These are phyloP conservation scores for Adenanthera pavonina DNA, from an alignment of 306 rosid genomes.

Conservation along the genomic window DNA sequence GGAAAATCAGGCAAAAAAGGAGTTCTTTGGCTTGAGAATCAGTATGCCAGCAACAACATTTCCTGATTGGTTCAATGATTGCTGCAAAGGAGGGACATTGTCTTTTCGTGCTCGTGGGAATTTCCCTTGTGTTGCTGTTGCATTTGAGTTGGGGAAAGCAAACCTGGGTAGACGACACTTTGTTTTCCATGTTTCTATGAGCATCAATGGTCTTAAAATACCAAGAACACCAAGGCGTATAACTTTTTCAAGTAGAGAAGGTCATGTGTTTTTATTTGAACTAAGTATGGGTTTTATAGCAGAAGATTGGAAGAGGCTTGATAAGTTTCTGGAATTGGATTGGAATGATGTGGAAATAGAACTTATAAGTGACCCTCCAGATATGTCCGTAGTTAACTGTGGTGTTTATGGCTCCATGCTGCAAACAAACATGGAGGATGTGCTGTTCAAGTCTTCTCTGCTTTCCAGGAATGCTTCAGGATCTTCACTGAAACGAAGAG, in stretches of 20 bases:
- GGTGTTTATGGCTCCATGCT: background rate
- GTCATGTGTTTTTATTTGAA: constrained; percentile 25
- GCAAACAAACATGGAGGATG: background rate
- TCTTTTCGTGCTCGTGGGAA: background rate
- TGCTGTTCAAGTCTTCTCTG: background rate
- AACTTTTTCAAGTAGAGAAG: no score
- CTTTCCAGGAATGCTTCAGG: background rate
- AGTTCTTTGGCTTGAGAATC: background rate
- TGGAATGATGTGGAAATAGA: background rate
- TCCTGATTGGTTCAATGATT: background rate
- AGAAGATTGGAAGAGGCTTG: background rate
- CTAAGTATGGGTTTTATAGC: background rate
- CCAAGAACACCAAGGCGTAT: background rate
- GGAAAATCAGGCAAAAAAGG: background rate
- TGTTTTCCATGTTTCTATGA: constrained; percentile 1
- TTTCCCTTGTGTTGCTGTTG: background rate
- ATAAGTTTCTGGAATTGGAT: background rate
- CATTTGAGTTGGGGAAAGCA: background rate
- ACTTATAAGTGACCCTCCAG: background rate
- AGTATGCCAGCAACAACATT: background rate
- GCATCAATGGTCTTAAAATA: background rate
- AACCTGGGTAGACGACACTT: background rate
- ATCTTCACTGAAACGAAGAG: background rate
- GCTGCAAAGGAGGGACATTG: background rate
- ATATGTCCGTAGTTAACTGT: background rate